Percentiles rank a stretch among this genome's conserved stretches.
Conservation (phyloP, 2,329 filamentous ascomycete species). For the Podosphaera fusca region DNA sequence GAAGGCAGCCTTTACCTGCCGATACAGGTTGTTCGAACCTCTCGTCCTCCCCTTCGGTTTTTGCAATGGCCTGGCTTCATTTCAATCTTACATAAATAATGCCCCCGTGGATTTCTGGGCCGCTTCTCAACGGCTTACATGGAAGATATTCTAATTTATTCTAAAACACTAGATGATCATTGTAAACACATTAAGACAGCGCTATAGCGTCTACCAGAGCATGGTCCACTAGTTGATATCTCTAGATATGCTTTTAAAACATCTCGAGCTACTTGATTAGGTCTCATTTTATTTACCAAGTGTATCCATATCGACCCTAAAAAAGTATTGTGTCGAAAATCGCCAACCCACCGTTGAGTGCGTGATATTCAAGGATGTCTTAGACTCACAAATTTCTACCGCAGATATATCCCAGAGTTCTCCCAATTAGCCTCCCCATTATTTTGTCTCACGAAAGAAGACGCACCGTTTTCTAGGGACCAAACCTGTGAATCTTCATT, state of each 20-base stretch:
- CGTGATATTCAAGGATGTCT: too few species aligned
- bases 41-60: not conserved
- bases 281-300: conserved; percentile 1
- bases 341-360: too few species aligned
- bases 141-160: conserved; percentile 4
- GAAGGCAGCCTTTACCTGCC: not conserved
- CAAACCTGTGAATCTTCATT: too few species aligned
- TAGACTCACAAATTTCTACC: too few species aligned
- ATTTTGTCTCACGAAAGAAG: not conserved
- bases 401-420: too few species aligned
- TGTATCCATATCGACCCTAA: conserved; percentile 1
- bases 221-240: not conserved
- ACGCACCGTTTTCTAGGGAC: not conserved
- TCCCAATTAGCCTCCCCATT: not conserved
- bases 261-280: conserved; percentile 1
- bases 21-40: not conserved
- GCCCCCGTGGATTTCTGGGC: not conserved
- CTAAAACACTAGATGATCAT: not conserved
- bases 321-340: not conserved
- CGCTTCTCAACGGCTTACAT: conserved; percentile 1
- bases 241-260: not conserved
- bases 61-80: too few species aligned
- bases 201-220: not conserved
- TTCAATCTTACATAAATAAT: too few species aligned
- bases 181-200: conserved; percentile 1